Percentiles rank a stretch among this genome's conserved stretches.
These are phyloP conservation scores for Pseudogymnoascus sp. DNA, from an alignment of 2,329 filamentous ascomycete genomes.

Conservation along the genomic window DNA sequence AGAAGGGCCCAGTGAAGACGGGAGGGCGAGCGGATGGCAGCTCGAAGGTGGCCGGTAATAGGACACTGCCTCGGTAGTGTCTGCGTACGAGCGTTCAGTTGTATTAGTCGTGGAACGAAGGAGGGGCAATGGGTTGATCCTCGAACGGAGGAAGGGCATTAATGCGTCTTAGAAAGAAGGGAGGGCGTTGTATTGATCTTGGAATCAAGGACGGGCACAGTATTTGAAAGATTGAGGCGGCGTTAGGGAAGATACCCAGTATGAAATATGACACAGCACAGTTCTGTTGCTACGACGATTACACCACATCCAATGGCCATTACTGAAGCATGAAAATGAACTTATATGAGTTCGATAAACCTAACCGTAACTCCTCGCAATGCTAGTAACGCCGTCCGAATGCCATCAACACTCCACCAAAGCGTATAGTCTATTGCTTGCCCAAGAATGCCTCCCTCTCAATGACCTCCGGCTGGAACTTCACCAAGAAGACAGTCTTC, in stretches of 20 bases:
- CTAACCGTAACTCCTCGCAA: constrained; percentile 20
- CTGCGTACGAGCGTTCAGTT: neutral
- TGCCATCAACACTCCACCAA: constrained; percentile 5
- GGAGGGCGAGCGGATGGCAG: neutral
- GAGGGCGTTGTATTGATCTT: neutral
- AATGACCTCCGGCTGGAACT: constrained; percentile 84
- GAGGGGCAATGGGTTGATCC: neutral
- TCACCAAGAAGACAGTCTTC: constrained; percentile 90
- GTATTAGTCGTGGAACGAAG: neutral
- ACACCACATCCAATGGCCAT: neutral
- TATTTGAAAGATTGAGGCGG: neutral
- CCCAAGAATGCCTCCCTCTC: constrained; percentile 75
- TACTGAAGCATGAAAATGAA: constrained; percentile 3
- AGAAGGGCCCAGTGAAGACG: constrained; percentile 41
- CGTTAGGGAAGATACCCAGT: neutral
- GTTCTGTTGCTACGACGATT: neutral
- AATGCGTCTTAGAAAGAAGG: neutral
- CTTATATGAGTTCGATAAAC: neutral
- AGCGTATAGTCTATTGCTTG: neutral
- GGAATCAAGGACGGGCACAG: neutral
- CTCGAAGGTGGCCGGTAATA: constrained; percentile 1
- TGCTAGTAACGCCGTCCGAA: constrained; percentile 17
- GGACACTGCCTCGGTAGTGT: constrained; percentile 10
- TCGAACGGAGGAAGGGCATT: neutral
- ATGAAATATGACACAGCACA: neutral